These are phyloP conservation scores for Aspergillus persii DNA, from an alignment of 2,329 filamentous ascomycete species.

Conservation along the genomic window DNA sequence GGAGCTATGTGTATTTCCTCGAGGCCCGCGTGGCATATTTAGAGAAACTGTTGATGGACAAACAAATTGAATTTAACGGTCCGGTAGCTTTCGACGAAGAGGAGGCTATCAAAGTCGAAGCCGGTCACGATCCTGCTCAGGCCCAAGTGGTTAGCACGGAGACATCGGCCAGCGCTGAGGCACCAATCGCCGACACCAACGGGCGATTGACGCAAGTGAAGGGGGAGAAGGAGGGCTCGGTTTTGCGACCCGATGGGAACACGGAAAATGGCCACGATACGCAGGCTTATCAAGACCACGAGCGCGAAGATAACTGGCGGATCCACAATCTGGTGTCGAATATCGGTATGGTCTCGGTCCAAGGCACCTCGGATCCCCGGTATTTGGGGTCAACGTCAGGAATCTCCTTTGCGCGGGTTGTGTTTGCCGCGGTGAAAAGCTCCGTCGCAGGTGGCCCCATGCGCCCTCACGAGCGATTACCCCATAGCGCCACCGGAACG, in stretches of 20 bases:
- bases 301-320: constrained; percentile 58
- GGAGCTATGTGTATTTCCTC: constrained; percentile 91
- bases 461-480: constrained; percentile 56
- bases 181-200: constrained; percentile 13
- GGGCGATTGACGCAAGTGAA: constrained; percentile 17
- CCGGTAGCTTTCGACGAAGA: constrained; percentile 65
- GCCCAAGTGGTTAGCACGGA: constrained; percentile 17
- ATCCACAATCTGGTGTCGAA: constrained; percentile 67
- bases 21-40: constrained; percentile 83
- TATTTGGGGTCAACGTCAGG: constrained; percentile 83
- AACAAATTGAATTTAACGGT: constrained; percentile 69
- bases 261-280: constrained; percentile 19
- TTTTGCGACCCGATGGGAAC: constrained; percentile 18
- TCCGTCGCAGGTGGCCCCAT: constrained; percentile 60
- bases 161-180: constrained; percentile 13
- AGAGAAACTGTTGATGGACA: constrained; percentile 68
- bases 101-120: constrained; percentile 30
- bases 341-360: constrained; percentile 73
- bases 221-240: constrained; percentile 22
- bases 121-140: constrained; percentile 25
- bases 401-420: constrained; percentile 90
- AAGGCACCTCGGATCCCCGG: constrained; percentile 73
- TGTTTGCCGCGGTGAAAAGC: constrained; percentile 88
- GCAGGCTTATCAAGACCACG: constrained; percentile 41
- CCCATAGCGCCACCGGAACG: constrained; percentile 49